Evolutionary conservation across 495 filamentous ascomycete genomes (phyloP).

Genomic region (Neurospora sp.): DNA sequence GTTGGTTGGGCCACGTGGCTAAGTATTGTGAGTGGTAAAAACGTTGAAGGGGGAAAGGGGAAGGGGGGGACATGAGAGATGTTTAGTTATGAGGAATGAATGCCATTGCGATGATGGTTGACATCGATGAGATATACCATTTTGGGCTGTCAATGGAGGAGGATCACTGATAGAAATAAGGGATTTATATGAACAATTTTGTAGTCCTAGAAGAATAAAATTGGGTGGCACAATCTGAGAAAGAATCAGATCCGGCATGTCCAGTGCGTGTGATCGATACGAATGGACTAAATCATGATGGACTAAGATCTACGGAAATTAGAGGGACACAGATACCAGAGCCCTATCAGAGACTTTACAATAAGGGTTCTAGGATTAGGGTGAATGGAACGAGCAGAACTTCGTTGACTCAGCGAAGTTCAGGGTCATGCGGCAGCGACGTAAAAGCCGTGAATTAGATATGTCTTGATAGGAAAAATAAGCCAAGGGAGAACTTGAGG

Average conservation of each 20-base stretch:
- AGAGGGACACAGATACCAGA: neutral
- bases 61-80: neutral
- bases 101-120: neutral
- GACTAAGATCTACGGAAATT: neutral
- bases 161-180: neutral
- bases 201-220: neutral
- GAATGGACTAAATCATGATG: neutral
- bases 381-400: neutral
- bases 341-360: neutral
- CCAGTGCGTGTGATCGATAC: neutral
- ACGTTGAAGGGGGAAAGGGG: neutral
- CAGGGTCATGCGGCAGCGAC: neutral
- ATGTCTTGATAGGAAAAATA: neutral
- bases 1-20: neutral
- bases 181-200: neutral
- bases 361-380: no score
- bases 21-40: neutral
- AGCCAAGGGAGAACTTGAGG: neutral
- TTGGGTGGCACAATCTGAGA: no score
- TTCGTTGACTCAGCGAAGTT: neutral
- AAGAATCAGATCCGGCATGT: neutral
- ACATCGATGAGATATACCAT: no score
- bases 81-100: neutral
- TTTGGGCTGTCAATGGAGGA: no score
- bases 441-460: neutral